Base-by-base conservation (phyloP, 371 early-diverging fungal species). In the Cladochytrium tenue region DNA sequence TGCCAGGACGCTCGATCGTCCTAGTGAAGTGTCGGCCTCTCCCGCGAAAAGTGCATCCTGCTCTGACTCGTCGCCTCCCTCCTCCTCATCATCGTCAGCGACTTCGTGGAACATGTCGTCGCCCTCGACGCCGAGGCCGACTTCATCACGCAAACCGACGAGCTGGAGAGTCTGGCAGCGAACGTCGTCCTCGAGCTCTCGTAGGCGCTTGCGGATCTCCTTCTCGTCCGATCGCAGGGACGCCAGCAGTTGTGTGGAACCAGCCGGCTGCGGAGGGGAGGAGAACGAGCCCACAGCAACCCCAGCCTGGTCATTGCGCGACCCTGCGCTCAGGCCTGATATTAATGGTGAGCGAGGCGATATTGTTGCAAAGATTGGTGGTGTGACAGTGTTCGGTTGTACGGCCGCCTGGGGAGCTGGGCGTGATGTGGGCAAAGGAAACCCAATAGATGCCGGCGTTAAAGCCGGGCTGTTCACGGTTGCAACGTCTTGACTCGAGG, bases 111-210 rank as follows among this genome's bases (percentile, higher is more conserved):
- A 20, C 7, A 43, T 20, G 7, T 26, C 53, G 15, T 53, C 53
- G 25, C n/a, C 53, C 10, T 53, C 5, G 7, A 53, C 20, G 7
- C 43, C 43, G 20, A 43, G 43, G 20, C 33, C 62, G 10, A 61
- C 4, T 50, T 59, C 55, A 56, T 68, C 56, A 34, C 63, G 58
- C 52, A 68, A 7, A n/a, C 66, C 66, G 60, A 53, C 63, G 57
- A 58, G 60, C 50, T 73, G 64, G 17, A 75, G 63, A 5, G 72
- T 60, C 57, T 74, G 75, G 59, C 72, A 70, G 10, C 74, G 62
- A 32, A 78, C 69, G 55, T 78, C 79, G 56, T 78, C 79, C 52
- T 76, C 69, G 26, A 78, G 57, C 32, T 62, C 69, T 17, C 79
- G 67, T 51, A 78, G 58, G 1, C 63, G 2, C 43, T 64, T 20